phyloP scores from a whole-genome alignment of 257 asterid species.

The Fraxinus quadrangulata region DNA sequence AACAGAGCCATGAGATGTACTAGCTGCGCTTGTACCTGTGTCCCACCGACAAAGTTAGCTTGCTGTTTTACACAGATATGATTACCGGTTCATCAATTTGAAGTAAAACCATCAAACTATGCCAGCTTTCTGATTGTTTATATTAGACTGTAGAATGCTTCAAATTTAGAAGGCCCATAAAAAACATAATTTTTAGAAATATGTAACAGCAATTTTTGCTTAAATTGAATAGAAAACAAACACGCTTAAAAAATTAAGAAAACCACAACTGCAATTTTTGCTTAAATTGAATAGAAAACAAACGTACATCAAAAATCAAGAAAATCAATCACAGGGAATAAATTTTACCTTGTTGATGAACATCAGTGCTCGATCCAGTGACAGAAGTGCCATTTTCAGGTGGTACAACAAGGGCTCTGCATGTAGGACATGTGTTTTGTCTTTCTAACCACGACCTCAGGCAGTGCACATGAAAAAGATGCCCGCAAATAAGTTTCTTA shows the following conservation, averaged over 20 bases:
- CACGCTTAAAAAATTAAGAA: conserved; percentile 1
- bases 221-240: background rate
- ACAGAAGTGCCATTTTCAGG: conserved; percentile 62
- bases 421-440: conserved; percentile 92
- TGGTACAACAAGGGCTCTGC: conserved; percentile 95
- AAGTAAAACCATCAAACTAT: conserved; percentile 16
- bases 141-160: conserved; percentile 6
- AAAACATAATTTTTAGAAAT: background rate
- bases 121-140: conserved; percentile 3
- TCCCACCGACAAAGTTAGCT: conserved; percentile 33
- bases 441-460: conserved; percentile 95
- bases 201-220: background rate
- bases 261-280: background rate
- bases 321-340: conserved; percentile 8
- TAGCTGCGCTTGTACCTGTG: conserved; percentile 58
- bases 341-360: conserved; percentile 64
- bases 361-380: conserved; percentile 50
- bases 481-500: conserved; percentile 89
- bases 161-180: conserved; percentile 6
- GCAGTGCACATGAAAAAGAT: conserved; percentile 94
- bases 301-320: conserved; percentile 5
- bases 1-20: conserved; percentile 58
- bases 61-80: conserved; percentile 12
- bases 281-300: background rate
- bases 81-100: conserved; percentile 2